Base-by-base conservation (phyloP, 106 monocot genomes). In the Platanthera guangdongensis region DNA sequence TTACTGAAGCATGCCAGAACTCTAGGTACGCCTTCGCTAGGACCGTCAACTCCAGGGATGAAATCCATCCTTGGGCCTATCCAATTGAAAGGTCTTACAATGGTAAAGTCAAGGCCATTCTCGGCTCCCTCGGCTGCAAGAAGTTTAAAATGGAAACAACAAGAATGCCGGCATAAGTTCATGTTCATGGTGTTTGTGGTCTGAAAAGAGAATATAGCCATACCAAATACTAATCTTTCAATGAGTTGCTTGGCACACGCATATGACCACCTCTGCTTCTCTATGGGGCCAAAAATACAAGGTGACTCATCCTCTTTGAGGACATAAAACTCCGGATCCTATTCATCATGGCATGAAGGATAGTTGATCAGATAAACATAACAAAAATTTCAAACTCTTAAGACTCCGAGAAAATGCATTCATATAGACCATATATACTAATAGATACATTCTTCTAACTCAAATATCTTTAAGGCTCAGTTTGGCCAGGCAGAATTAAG, bases 61-160 rank as follows among this genome's bases (percentile, higher is more conserved):
- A 91, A 91, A 81, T 91, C 91, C 91, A 88, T 88, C 80, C 91
- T 83, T 47, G 91, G 91, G 50, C 91, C 91, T 72, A 91, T 87
- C 87, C 87, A 91, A 49, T 91, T 91, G 80, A 87, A 91, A 75
- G 90, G 90, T 65, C 90, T 87, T 6, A 91, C 87, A 39, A 87
- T 91, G 28, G 87, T 85, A 75, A 87, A 90, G 49, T 87, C 79
- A 52, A 87, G 85, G 12, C 81, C 90, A 80, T 90, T 87, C 77
- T 91, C 91, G 0, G 88, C 91, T 75, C 88, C 91, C 80, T 91
- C 91, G n/a, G 87, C 91, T 91, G 52, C 8, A 73, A 9, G 18
- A 46, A 50, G 6, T 77, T 59, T 10, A 52, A 52, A 83, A 59
- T 18, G 6, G 13, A 72, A 18, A 73, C 4, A 9, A 59, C 32